phyloP scores from a whole-genome alignment of 768 basidiomycete species.

The Thelephora aurantiotincta region DNA sequence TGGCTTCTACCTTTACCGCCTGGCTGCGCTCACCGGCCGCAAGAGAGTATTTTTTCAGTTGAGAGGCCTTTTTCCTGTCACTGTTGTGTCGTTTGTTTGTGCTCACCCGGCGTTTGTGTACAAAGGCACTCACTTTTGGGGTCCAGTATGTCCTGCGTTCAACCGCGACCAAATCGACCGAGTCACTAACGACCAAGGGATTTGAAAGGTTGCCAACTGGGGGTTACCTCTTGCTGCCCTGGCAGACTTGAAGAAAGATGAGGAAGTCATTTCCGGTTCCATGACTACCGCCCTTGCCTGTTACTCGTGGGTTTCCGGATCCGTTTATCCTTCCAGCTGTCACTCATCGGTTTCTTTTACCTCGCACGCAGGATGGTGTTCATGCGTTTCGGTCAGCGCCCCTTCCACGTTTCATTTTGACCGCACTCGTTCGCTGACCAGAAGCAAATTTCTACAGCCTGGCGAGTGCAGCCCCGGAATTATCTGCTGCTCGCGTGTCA shows the following conservation, averaged over 20 bases:
- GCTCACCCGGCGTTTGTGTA: conserved; percentile 10
- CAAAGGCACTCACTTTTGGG: conserved; percentile 95
- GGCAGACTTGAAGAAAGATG: conserved; percentile 83
- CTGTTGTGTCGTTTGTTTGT: not conserved
- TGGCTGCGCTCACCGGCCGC: conserved; percentile 91
- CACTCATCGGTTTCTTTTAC: not conserved
- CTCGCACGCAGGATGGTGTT: conserved; percentile 46
- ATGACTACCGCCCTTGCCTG: conserved; percentile 86
- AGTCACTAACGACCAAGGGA: conserved; percentile 3
- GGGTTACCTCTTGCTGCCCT: conserved; percentile 92
- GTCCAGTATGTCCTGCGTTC: conserved; percentile 52
- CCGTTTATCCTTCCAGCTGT: not conserved
- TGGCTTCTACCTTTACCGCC: conserved; percentile 76
- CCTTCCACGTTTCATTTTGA: not conserved
- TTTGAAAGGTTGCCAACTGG: conserved; percentile 85
- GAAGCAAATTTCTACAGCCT: conserved; percentile 35
- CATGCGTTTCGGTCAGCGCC: conserved; percentile 74
- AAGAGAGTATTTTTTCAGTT: conserved; percentile 91
- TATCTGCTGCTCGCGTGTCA: conserved; percentile 94
- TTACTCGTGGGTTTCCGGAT: conserved; percentile 72
- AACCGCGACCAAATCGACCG: not conserved
- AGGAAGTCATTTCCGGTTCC: conserved; percentile 90
- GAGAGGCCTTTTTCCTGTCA: conserved; percentile 17
- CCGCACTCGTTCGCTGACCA: conserved; percentile 2
- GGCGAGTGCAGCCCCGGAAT: conserved; percentile 92